Base-by-base conservation (phyloP, 2,329 filamentous ascomycete genomes). In the Tympanopsis confertula region DNA sequence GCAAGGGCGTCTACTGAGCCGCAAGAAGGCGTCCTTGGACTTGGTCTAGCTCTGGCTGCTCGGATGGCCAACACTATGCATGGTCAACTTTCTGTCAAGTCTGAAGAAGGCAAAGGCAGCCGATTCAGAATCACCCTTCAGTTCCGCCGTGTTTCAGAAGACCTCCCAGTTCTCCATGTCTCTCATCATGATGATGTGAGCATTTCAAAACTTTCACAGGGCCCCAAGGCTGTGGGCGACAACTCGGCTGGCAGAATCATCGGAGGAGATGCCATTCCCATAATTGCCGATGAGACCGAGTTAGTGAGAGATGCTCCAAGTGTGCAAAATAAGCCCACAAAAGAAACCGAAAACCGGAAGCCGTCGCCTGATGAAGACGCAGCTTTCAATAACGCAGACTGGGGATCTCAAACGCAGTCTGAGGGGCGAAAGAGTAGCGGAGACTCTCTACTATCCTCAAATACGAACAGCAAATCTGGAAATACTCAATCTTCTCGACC, bases 21-120 rank as follows among this genome's bases (percentile, higher is more conserved):
- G 36, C 50, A 59, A 5, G 62, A 62, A 38, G 59, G 63, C 5
- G 78, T 77, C 0, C 58, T 94, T 1, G 88, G 88, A 0, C 69
- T 94, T 10, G 88, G 87, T 0, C 67, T 94, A n/a, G 87, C 87
- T 0, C 69, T 93, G 12, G 87, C 94, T n/a, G 83, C 85, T 13
- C 75, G 87, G 28, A 85, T 86, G 24, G 69, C 94, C 20, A 74
- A 78, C n/a, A 94, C 87, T 50, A 91, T 94, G 84, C 81, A 89
- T 41, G 88, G 87, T 0, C 87, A 94, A 50, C 58, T 94, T 20
- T 76, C 86, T 2, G 61, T 94, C 1, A 89, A 87, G 49, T 93
- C 86, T 0, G 85, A 91, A 49, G 72, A 82, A 51, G 82, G 82
- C 2, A 83, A 81, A 47, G 87, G 88, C 1, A 88, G 86, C 14